Evolutionary conservation across 2,329 filamentous ascomycete species (phyloP).

Genomic region (Trichophyton equinum): DNA sequence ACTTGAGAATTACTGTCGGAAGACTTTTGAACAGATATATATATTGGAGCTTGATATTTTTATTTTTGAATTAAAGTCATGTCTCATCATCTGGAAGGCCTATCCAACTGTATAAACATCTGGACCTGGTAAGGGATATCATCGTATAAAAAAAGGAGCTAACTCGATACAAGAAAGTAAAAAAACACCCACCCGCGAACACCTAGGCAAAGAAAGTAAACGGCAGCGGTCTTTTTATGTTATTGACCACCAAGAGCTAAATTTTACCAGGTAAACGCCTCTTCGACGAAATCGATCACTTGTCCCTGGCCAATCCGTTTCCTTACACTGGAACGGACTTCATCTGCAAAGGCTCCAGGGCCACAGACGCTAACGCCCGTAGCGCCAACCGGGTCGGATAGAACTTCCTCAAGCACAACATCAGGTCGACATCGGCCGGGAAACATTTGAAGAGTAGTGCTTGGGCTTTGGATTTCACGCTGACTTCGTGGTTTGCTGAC

Average conservation of each 20-base stretch:
- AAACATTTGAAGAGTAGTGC: constrained; percentile 49
- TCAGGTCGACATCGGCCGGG: constrained; percentile 45
- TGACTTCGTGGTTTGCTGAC: constrained; percentile 47
- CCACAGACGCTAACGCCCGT: constrained; percentile 52
- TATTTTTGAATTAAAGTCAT: background rate
- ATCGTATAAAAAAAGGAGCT: background rate
- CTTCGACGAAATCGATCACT: constrained; percentile 50
- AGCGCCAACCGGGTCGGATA: constrained; percentile 44
- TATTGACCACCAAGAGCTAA: background rate
- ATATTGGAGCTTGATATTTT: background rate
- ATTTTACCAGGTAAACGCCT: constrained; percentile 50
- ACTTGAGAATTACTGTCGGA: no score
- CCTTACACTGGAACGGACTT: constrained; percentile 44
- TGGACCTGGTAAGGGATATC: background rate
- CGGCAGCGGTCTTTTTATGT: background rate
- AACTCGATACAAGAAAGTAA: background rate
- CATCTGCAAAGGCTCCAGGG: constrained; percentile 50
- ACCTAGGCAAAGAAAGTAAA: background rate
- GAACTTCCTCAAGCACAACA: constrained; percentile 45
- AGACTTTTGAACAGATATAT: no score
- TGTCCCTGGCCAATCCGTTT: constrained; percentile 40
- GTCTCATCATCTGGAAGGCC: background rate
- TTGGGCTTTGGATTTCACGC: constrained; percentile 44
- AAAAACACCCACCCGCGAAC: background rate
- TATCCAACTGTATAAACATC: background rate